Evolutionary conservation across 164 flowering plant species (phyloP).

Genomic region (Tinospora cordifolia): DNA sequence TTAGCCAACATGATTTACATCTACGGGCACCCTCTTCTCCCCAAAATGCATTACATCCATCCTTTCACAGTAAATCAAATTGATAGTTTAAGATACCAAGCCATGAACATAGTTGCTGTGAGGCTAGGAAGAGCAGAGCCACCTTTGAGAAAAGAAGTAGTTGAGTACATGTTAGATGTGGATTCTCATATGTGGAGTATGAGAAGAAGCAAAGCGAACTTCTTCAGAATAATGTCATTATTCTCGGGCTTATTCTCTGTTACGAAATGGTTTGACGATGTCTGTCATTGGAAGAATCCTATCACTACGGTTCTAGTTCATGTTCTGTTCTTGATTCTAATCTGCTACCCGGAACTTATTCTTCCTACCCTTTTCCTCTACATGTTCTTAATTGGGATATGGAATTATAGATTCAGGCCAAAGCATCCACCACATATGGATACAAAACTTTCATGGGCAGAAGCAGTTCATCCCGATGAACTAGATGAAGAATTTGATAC

Average conservation of each 20-base stretch:
- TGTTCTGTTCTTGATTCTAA: slow-evolving; percentile 44
- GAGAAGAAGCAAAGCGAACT: slow-evolving; percentile 62
- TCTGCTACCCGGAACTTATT: slow-evolving; percentile 67
- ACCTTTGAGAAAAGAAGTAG: slow-evolving; percentile 53
- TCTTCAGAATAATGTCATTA: slow-evolving; percentile 57
- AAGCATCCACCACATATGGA: slow-evolving; percentile 74
- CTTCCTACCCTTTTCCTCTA: slow-evolving; percentile 65
- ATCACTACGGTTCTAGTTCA: slow-evolving; percentile 53
- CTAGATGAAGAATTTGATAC: slow-evolving; percentile 17
- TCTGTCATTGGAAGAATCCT: slow-evolving; percentile 66
- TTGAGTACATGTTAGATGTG: slow-evolving; percentile 69
- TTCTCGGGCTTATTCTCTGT: slow-evolving; percentile 47
- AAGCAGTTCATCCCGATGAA: slow-evolving; percentile 51
- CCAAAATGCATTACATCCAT: slow-evolving; percentile 65
- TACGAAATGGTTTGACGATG: slow-evolving; percentile 57
- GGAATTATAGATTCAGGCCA: slow-evolving; percentile 61
- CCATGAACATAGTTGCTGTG: slow-evolving; percentile 57
- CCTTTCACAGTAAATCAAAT: slow-evolving; percentile 68
- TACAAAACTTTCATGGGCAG: slow-evolving; percentile 62
- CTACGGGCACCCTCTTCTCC: slow-evolving; percentile 53
- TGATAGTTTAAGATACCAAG: slow-evolving; percentile 54
- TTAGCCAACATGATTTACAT: slow-evolving; percentile 46
- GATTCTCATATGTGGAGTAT: slow-evolving; percentile 50
- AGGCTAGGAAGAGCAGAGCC: slow-evolving; percentile 31
- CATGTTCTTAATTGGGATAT: slow-evolving; percentile 67